Conservation (phyloP, 169 alveolate genomes). For the Cryptosporidium andersoni region DNA sequence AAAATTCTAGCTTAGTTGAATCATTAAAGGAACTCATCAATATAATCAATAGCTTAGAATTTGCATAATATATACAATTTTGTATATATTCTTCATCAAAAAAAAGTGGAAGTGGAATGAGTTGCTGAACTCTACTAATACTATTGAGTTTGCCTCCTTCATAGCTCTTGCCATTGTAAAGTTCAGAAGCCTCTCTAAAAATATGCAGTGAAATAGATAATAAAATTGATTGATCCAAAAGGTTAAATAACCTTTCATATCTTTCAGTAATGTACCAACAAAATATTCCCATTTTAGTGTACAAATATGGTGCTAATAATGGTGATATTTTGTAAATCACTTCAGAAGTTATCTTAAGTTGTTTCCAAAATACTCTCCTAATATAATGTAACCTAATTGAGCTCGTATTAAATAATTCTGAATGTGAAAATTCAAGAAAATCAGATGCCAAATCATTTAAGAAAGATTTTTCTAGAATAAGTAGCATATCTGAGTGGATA, state of each 20-base stretch:
- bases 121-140: neutral
- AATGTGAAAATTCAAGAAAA: neutral
- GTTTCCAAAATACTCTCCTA: slow-evolving; percentile 17
- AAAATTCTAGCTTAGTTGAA: too few species aligned
- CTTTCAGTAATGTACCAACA: slow-evolving; percentile 57
- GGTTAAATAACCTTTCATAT: slow-evolving; percentile 25
- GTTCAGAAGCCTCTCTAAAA: slow-evolving; percentile 7
- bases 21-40: neutral
- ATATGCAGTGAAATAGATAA: slow-evolving; percentile 45
- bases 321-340: slow-evolving; percentile 26
- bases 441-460: slow-evolving; percentile 7
- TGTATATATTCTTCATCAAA: slow-evolving; percentile 15
- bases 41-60: slow-evolving; percentile 6
- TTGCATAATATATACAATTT: slow-evolving; percentile 20
- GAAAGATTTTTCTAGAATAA: slow-evolving; percentile 17
- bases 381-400: slow-evolving; percentile 14
- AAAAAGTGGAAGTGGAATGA: neutral
- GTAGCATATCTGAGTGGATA: slow-evolving; percentile 1
- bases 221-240: slow-evolving; percentile 31
- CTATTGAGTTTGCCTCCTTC: neutral
- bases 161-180: neutral
- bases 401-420: slow-evolving; percentile 3
- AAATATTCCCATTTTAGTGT: slow-evolving; percentile 14
- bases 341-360: neutral
- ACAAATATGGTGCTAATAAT: slow-evolving; percentile 24